Percentiles rank a stretch among this genome's conserved stretches.
phyloP scores from a whole-genome alignment of 2,329 filamentous ascomycete genomes.

The Fusarium sulawesiense region DNA sequence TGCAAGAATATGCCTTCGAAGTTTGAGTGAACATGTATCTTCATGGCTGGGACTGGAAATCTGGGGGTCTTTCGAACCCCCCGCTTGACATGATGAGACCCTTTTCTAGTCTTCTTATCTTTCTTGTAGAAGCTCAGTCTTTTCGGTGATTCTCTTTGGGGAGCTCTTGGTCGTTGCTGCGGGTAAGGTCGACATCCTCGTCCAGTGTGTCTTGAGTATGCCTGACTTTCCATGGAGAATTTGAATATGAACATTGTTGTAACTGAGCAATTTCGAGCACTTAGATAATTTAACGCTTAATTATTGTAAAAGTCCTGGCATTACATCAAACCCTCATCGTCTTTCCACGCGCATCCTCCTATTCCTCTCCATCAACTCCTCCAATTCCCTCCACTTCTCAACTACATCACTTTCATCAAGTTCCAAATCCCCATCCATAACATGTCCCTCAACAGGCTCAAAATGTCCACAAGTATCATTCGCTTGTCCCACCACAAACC shows the following conservation, averaged over 20 bases:
- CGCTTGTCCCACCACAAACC: constrained; percentile 3
- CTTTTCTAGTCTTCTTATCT: no score
- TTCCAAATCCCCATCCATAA: not conserved
- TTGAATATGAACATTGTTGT: rapidly evolving
- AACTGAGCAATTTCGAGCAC: no score
- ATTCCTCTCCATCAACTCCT: not conserved
- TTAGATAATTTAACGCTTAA: not conserved
- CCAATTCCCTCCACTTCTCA: not conserved
- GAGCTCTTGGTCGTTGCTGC: no score
- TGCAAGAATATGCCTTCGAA: no score
- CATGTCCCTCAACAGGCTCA: not conserved
- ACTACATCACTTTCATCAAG: constrained; percentile 11
- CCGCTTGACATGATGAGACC: no score
- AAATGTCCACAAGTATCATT: not conserved
- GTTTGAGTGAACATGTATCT: not conserved
- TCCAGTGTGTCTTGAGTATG: no score
- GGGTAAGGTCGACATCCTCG: no score
- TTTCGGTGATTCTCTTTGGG: no score
- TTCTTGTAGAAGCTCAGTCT: no score
- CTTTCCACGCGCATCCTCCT: not conserved
- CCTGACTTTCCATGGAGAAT: not conserved
- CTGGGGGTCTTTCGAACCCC: not conserved
- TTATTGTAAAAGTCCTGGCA: not conserved
- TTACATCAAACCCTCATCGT: not conserved
- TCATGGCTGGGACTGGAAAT: rapidly evolving